Conservation (phyloP, 2,329 filamentous ascomycete species). For the Ophiosphaerella korrae region DNA sequence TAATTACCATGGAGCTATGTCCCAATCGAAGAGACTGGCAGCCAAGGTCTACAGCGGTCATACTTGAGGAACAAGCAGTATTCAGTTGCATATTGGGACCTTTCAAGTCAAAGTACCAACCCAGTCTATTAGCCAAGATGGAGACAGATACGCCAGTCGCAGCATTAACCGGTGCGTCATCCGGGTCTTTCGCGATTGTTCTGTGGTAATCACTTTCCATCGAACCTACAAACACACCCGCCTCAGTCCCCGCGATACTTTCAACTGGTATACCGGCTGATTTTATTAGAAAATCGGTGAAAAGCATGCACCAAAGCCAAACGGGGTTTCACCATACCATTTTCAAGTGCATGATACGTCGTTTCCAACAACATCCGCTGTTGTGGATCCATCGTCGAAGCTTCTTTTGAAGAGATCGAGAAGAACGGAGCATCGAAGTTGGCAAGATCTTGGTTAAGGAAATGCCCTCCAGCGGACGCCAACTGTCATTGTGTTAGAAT, state of each 20-base stretch:
- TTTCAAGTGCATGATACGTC: slow-evolving; percentile 28
- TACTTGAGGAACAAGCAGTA: slow-evolving; percentile 26
- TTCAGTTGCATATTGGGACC: slow-evolving; percentile 24
- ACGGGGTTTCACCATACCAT: not conserved
- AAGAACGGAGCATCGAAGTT: slow-evolving; percentile 10
- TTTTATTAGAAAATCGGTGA: not conserved
- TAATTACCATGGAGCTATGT: slow-evolving; percentile 2
- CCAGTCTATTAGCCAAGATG: slow-evolving; percentile 17
- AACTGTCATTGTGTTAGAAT: not conserved
- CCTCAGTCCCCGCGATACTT: slow-evolving; percentile 3
- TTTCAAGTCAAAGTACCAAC: slow-evolving; percentile 25
- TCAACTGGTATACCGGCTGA: slow-evolving; percentile 7
- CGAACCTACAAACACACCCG: slow-evolving; percentile 4
- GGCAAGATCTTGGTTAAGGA: slow-evolving; percentile 11
- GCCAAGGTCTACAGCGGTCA: slow-evolving; percentile 19
- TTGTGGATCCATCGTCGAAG: slow-evolving; percentile 16
- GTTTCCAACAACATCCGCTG: slow-evolving; percentile 24
- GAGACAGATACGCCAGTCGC: slow-evolving; percentile 2
- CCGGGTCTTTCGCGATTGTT: slow-evolving; percentile 21
- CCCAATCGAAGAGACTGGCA: slow-evolving; percentile 7
- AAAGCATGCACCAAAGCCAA: too few species aligned
- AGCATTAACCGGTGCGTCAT: not conserved
- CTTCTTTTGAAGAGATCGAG: not conserved
- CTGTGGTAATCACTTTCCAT: slow-evolving; percentile 11
- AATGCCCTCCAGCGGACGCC: slow-evolving; percentile 8